Percentiles rank a stretch among this genome's conserved stretches.
These are phyloP conservation scores for Nowakowskiella sp. DNA, from an alignment of 192 early-diverging fungal species.

Conservation along the genomic window DNA sequence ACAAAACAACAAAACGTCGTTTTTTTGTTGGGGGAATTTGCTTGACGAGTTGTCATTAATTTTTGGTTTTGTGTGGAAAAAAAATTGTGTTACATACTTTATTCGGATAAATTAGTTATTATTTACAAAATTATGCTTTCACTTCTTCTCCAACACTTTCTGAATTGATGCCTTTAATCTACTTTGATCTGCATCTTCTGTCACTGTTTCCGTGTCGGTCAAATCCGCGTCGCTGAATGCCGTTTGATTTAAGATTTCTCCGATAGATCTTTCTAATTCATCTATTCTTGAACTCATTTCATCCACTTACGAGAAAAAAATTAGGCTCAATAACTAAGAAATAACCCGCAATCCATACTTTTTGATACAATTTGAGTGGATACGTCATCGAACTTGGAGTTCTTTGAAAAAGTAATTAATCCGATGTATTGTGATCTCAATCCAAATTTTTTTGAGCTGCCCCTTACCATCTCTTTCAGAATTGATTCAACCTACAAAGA, in stretches of 20 bases:
- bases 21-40: too few relatives aligned
- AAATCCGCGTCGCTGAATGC: too few relatives aligned
- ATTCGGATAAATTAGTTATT: too few relatives aligned
- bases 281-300: slow-evolving; percentile 1
- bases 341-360: not conserved
- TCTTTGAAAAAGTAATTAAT: not conserved
- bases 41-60: too few relatives aligned
- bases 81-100: too few relatives aligned
- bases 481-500: slow-evolving; percentile 6
- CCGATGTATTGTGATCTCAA: not conserved
- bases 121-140: too few relatives aligned
- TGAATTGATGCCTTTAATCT: too few relatives aligned
- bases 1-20: too few relatives aligned
- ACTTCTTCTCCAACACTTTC: too few relatives aligned
- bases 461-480: slow-evolving; percentile 4
- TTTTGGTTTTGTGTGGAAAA: too few relatives aligned
- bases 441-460: not conserved
- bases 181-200: too few relatives aligned
- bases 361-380: slow-evolving; percentile 8
- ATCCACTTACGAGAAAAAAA: slow-evolving; percentile 2
- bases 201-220: too few relatives aligned
- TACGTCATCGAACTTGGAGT: slow-evolving; percentile 7
- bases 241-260: not conserved
- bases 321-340: not conserved
- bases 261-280: slow-evolving; percentile 5